Base-by-base conservation (phyloP, 2,329 filamentous ascomycete species). In the Neonectria magnoliae region DNA sequence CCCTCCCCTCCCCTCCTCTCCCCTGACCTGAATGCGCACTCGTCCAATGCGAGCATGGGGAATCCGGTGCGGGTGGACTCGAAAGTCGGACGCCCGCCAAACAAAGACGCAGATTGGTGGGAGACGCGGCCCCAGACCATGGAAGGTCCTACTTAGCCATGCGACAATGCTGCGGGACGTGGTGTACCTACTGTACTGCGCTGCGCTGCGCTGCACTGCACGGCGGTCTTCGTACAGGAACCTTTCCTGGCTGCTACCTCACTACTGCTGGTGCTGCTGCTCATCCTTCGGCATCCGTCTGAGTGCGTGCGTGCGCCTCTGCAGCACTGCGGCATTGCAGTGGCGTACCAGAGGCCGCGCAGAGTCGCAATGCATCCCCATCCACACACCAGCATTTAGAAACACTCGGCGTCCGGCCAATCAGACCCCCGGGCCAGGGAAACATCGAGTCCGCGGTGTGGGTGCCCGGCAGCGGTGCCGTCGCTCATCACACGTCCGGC, bases 401-500 rank as follows among this genome's bases (percentile, higher is more conserved):
- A 38, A 38, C 36, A 38, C 36, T 6, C 36, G 16, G 36, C 8
- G 14, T 18, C 10, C 61, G 44, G 36, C 71, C 71, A 73, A 74
- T 73, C 20, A 62, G 38, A 47, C 18, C 10, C 14, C 41, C 27
- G 33, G 59, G 41, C 60, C 71, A 67, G 64, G 71, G 71, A 73
- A 65, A 65, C 59, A 62, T 57, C 54, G 48, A 60, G 69, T 69
- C 65, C 68, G 65, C 57, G 64, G 60, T 63, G 63, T 62, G 63
- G 59, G 27, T 61, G 62, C 38, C 48, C 57, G 67, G 60, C 61
- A 63, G 56, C 68, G 57, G 60, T 66, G 64, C 61, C 66, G 57
- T 59, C 60, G 61, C 62, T 65, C 68, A 69, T 70, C 68, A 73
- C 71, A 71, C 55, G 48, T 66, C 67, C 62, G 62, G 57, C 54